Base-by-base conservation (phyloP, 2,329 filamentous ascomycete species). In the Eurotiales sp. region DNA sequence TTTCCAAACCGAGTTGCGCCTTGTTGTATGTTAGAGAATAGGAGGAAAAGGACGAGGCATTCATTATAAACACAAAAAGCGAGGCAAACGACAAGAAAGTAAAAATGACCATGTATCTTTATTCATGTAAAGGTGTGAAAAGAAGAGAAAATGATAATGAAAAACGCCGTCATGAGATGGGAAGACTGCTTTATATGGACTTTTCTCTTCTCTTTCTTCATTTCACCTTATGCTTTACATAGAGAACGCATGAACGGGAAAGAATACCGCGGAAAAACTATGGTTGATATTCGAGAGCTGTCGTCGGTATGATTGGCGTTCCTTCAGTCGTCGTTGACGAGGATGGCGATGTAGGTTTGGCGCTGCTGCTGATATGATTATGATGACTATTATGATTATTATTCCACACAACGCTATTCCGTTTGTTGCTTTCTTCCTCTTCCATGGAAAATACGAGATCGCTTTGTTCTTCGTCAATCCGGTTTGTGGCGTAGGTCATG, bases 381-480 rank as follows among this genome's bases (percentile, higher is more conserved):
- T 49, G 42, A 19, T 41, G 22, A 21, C 53, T 51, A 51, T 27
- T 52, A 52, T 59, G 50, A 58, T 51, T 23, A 32, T 50, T 41
- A 29, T 40, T 59, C 67, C 69, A 73, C 4, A 61, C 64, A 4
- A 59, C 56, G 49, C 65, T 70, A 51, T 57, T 71, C 40, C 70
- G 67, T 55, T 72, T 73, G 52, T 68, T 73, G 50, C 65, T 72
- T 32, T 51, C 41, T 40, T 45, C 46, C 54, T 77, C 75, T 56
- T 77, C 75, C 73, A 77, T 76, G 4, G 72, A 73, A 56, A 77
- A 77, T 48, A 77, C 72, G 21, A 75, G 58, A 42, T 74, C 72
- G 42, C 72, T 68, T 42, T 71, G 71, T 55, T 77, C 73, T 53
- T 77, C 75, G 27, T 77, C 75, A 50, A 76, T 77, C 47, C 69